These are phyloP conservation scores for Leccinum subrobustum DNA, from an alignment of 1,284 basidiomycete species.

Conservation along the genomic window DNA sequence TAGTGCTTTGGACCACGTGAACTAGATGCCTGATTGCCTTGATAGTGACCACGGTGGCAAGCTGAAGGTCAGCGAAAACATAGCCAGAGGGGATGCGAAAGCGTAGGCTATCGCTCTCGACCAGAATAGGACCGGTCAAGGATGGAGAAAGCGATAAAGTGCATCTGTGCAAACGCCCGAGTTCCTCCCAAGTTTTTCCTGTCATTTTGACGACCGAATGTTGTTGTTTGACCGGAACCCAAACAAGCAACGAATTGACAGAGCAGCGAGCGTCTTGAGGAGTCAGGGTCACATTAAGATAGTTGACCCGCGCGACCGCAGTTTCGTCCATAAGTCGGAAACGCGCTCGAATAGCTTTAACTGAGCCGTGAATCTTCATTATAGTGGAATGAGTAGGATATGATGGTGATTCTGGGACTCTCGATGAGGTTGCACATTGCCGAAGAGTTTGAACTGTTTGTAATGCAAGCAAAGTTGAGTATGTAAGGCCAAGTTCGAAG, in stretches of 20 bases:
- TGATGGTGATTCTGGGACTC: conserved; percentile 12
- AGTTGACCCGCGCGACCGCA: conserved; percentile 47
- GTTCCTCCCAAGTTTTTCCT: conserved; percentile 73
- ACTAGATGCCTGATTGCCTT: conserved; percentile 71
- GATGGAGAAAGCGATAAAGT: conserved; percentile 40
- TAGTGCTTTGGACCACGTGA: conserved; percentile 45
- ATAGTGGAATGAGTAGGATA: conserved; percentile 14
- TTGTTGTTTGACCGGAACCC: conserved; percentile 40
- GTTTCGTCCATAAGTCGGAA: conserved; percentile 49
- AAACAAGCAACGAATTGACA: conserved; percentile 43
- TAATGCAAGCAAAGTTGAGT: conserved; percentile 68
- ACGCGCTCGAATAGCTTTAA: conserved; percentile 47
- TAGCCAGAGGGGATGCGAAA: conserved; percentile 83
- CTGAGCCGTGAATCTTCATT: conserved; percentile 33
- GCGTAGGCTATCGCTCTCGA: conserved; percentile 66
- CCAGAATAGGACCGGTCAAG: conserved; percentile 37
- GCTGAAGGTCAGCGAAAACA: conserved; percentile 70
- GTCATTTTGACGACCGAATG: conserved; percentile 28
- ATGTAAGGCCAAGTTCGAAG: conserved; percentile 71
- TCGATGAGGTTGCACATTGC: conserved; percentile 31
- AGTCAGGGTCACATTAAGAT: conserved; percentile 33
- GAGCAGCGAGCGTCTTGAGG: conserved; percentile 25
- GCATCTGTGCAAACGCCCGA: conserved; percentile 64
- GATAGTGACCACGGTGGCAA: conserved; percentile 60
- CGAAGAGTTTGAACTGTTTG: conserved; percentile 50